Base-by-base conservation (phyloP, 1,284 basidiomycete genomes). In the Melanopsichium pennsylvanicum region DNA sequence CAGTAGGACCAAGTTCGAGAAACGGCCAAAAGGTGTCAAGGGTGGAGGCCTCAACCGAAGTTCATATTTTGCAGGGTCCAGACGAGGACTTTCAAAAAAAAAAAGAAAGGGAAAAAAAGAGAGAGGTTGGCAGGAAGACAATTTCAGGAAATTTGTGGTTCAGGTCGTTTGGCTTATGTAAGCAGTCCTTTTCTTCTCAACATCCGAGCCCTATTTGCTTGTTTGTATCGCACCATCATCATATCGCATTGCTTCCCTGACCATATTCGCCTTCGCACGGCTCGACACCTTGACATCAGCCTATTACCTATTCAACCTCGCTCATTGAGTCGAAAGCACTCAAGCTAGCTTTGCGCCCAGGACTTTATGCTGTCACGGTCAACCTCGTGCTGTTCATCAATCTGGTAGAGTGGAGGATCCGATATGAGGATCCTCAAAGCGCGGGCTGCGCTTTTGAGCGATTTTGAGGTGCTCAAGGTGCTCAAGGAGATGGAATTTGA, bases 401-500 rank as follows among this genome's bases (percentile, higher is more conserved):
- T 21, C 7, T 22, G 11, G 23, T 11, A 18, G n/a, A 18, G 18
- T 19, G 31, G 26, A 41, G 26, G 15, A 11, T 16, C 39, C 41
- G 35, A 13, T n/a, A 79, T 76, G 75, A 74, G 93, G 90, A 88
- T 96, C 57, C 76, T 94, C 52, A 88, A 89, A 63, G 82, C 88
- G 16, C 87, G 90, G 33, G 86, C 91, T 5, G 90, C 90, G 9
- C 87, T 93, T 50, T 85, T 94, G 11, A 89, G 90, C 35, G 93
- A 94, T 83, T 88, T 86, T 75, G 93, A 97, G 82, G 92, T 96
- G 62, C 84, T 95, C 35, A 79, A 85, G 16, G 86, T 93, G 55
- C 87, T 96, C 50, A 86, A 87, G 36, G 87, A 89, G 49, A 87
- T 91, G 42, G 90, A 93, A 80, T 85, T 83, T 21, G 88, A 91